Evolutionary conservation across 2,329 filamentous ascomycete species (phyloP), one percentile per base, ranked within the genome.

Genomic region (Boeremia exigua): DNA sequence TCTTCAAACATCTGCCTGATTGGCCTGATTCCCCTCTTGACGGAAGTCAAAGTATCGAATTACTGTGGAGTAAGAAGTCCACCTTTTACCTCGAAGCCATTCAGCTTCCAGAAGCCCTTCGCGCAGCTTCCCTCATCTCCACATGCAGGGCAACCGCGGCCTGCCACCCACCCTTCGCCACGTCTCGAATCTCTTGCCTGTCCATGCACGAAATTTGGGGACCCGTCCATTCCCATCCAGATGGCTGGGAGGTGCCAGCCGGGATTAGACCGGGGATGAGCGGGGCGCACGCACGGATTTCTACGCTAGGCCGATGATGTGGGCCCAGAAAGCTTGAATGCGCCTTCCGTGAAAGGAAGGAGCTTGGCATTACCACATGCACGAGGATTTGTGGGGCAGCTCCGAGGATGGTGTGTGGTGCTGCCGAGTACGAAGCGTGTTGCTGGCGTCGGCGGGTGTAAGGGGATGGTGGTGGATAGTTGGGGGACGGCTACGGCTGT

Each of bases 311-410:
- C 7, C 11, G 3, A 52, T 46, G 40, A 45, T 45, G 49, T 53
- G 47, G 53, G 40, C 42, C 46, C 32, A 47, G 28, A 48, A 56
- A 56, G 53, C 53, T 56, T 56, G 17, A 30, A 17, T 42, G 23
- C 47, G 53, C 53, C 53, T 56, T 47, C 53, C 53, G 48, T 32
- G 25, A 42, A 40, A 33, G 43, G 43, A 51, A 51, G 43, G 42
- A 51, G 53, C 53, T 56, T 56, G 53, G 53, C 53, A 56, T 56
- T 51, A 56, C 47, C 53, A 56, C 36, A 56, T 14, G 9, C 30
- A 14, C 33, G 33, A 19, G 2, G 2, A 15, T 15, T 29, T 14
- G 53, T 56, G 47, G 53, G 47, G 25, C 43, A 17, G 29, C 19
- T 30, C 17, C 29, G 23, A 25, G 44, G n/a, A 8, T 39, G n/a